These are phyloP conservation scores for Kodamaea jinghongensis DNA, from an alignment of 805 yeast genomes.

Conservation along the genomic window DNA sequence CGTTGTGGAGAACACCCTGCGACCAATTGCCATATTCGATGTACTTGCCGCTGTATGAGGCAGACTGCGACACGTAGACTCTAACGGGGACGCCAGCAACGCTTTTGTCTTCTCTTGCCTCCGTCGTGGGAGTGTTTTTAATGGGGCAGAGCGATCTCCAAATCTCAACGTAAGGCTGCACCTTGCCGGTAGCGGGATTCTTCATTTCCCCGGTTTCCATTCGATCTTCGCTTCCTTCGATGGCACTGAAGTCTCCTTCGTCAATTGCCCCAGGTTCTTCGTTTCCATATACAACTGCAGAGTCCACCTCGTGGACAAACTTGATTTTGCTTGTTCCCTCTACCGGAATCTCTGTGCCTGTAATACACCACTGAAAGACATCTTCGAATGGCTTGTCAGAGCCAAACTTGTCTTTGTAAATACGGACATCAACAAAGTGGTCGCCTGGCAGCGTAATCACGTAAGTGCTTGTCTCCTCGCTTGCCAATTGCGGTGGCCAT, in stretches of 20 bases:
- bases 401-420: slow-evolving; percentile 14
- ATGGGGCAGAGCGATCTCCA: slow-evolving; percentile 51
- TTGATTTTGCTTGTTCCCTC: slow-evolving; percentile 33
- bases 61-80: background rate
- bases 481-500: slow-evolving; percentile 45
- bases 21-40: slow-evolving; percentile 9
- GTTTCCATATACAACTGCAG: slow-evolving; percentile 31
- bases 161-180: slow-evolving; percentile 48
- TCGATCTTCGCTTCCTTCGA: slow-evolving; percentile 39
- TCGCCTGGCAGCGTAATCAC: slow-evolving; percentile 45
- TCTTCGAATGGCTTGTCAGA: slow-evolving; percentile 16
- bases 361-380: slow-evolving; percentile 56
- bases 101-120: slow-evolving; percentile 22
- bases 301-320: slow-evolving; percentile 45
- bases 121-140: slow-evolving; percentile 24
- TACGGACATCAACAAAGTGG: slow-evolving; percentile 48
- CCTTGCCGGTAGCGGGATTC: slow-evolving; percentile 42
- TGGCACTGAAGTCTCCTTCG: slow-evolving; percentile 42
- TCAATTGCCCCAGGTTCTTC: slow-evolving; percentile 36
- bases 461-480: slow-evolving; percentile 47
- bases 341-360: slow-evolving; percentile 45
- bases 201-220: slow-evolving; percentile 51
- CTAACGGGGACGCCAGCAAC: background rate
- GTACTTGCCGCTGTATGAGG: slow-evolving; percentile 4
- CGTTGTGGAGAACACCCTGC: slow-evolving; percentile 7